A percentile compares a stretch with the other conserved stretches of the same genome.
These are phyloP conservation scores for Hansfordia pulvinata DNA, from an alignment of 2,329 filamentous ascomycete species.

Conservation along the genomic window DNA sequence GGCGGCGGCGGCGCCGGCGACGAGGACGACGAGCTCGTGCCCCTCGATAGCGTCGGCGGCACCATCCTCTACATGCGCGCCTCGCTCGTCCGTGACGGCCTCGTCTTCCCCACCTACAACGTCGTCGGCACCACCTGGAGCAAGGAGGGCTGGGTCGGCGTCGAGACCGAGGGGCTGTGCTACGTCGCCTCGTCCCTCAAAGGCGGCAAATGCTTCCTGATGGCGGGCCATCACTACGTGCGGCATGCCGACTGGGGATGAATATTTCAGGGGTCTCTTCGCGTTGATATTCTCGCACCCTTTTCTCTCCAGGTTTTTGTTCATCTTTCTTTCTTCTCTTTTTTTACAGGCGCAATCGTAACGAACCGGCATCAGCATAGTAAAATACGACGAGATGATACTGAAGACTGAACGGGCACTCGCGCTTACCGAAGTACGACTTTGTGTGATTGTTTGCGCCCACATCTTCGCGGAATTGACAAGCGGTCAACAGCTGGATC, in stretches of 20 bases:
- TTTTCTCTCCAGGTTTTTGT: too few relatives aligned
- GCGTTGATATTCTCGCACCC: too few relatives aligned
- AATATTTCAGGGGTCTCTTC: too few relatives aligned
- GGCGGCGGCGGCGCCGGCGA: conserved; percentile 13
- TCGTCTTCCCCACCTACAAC: conserved; percentile 18
- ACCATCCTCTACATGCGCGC: conserved; percentile 20
- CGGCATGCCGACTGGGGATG: conserved; percentile 14
- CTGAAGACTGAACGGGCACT: too few relatives aligned
- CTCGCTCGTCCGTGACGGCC: conserved; percentile 16
- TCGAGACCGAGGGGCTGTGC: conserved; percentile 22
- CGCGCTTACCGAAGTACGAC: too few relatives aligned
- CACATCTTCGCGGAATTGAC: too few relatives aligned
- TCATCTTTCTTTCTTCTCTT: too few relatives aligned
- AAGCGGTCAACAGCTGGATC: too few relatives aligned
- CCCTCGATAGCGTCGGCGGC: conserved; percentile 20
- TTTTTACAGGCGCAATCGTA: too few relatives aligned
- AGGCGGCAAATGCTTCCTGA: conserved; percentile 14
- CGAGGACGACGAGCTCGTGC: conserved; percentile 14
- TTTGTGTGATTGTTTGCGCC: too few relatives aligned
- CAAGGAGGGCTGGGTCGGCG: conserved; percentile 18
- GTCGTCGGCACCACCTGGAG: conserved; percentile 20
- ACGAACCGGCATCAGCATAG: too few relatives aligned
- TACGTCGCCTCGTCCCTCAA: conserved; percentile 14
- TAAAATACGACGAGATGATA: too few relatives aligned
- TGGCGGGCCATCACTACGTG: conserved; percentile 15